Base-by-base conservation (phyloP, 768 basidiomycete genomes). In the Hebeloma cylindrosporum region DNA sequence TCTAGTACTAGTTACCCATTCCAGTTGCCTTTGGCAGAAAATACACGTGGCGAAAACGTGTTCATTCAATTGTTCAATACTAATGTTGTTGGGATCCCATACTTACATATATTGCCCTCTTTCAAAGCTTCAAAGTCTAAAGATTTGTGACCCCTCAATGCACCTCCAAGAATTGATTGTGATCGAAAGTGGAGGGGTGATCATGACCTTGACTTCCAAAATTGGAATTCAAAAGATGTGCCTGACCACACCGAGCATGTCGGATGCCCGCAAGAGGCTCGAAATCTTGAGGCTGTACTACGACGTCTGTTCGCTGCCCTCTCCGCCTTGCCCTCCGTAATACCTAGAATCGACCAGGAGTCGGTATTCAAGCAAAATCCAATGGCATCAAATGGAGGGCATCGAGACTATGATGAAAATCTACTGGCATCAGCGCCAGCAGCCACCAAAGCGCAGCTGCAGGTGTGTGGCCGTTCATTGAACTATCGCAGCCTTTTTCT, bases 381-480 rank as follows among this genome's bases (percentile, higher is more conserved):
- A 30, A 58, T 58, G 56, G 26, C 56, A 16, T 59, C 60, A 17
- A 33, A 43, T 16, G 47, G 21, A 28, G 50, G 51, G 22, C 52
- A 45, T 36, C 43, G 33, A 36, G 35, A 45, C 7, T 75, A 75
- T 29, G 73, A 75, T 50, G 64, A 69, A 17, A 62, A 47, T 22
- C 47, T 75, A 14, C 65, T 74, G 10, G 67, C 60, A 18, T 61
- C 60, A 13, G 71, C 69, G 34, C 74, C 73, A 31, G 61, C 33
- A 20, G 71, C 73, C 4, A 75, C 73, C 4, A 68, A 65, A 22
- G 63, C 66, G 3, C 72, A 74, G 51, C 35, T 69, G 41, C 74
- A 74, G 62, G 73, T 73, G 23, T 28, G 53, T 43, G 18, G 5
- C 21, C 0, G 14, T 7, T 22, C 25, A 29, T 21, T 21, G 4